Evolutionary conservation across 2,329 filamentous ascomycete species (phyloP).

Genomic region (Botrytis sinoallii): DNA sequence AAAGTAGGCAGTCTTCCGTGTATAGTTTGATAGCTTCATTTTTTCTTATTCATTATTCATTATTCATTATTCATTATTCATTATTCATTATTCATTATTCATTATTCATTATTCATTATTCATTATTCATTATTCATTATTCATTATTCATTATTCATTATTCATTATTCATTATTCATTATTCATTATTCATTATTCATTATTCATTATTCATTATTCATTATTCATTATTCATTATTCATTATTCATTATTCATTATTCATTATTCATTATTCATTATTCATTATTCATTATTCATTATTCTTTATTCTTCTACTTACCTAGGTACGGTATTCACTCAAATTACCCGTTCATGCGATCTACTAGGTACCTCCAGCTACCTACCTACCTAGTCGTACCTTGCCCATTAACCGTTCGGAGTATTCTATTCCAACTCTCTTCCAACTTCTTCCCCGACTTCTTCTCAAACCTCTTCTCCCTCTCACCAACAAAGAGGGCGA

Average conservation of each 20-base stretch:
- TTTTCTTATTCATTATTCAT: background rate
- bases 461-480: background rate
- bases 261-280: background rate
- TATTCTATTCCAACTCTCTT: background rate
- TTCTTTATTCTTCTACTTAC: background rate
- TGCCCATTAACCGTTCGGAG: background rate
- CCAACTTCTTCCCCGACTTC: background rate
- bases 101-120: background rate
- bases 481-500: background rate
- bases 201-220: background rate
- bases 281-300: too few species aligned
- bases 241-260: background rate
- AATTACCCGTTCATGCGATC: too few species aligned
- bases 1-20: background rate
- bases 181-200: background rate
- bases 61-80: background rate
- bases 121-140: background rate
- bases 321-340: too few species aligned
- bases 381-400: background rate
- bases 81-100: background rate
- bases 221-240: background rate
- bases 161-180: background rate
- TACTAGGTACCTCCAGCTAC: background rate
- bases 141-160: background rate
- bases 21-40: background rate